Evolutionary conservation across 2,329 filamentous ascomycete genomes (phyloP).

Genomic region (Exophiala bonariae): DNA sequence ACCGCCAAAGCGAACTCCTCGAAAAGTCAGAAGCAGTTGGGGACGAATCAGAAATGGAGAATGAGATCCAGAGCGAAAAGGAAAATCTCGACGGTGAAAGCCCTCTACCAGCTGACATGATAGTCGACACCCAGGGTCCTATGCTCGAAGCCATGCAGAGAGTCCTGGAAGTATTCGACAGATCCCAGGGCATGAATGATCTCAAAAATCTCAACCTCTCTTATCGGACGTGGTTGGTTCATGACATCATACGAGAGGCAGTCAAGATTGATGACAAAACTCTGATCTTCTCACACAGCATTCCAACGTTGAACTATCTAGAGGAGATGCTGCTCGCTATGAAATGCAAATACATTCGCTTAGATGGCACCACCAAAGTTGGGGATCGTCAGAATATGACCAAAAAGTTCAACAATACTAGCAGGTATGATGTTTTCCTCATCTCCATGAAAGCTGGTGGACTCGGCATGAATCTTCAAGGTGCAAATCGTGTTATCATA

Average conservation of each 20-base stretch:
- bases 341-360: constrained; percentile 50
- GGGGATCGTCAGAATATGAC: constrained; percentile 60
- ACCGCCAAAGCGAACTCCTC: constrained; percentile 27
- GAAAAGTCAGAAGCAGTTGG: constrained; percentile 5
- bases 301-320: constrained; percentile 70
- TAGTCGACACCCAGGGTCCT: constrained; percentile 11
- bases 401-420: constrained; percentile 67
- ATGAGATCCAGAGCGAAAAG: neutral
- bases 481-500: constrained; percentile 82
- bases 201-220: constrained; percentile 56
- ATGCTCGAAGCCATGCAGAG: constrained; percentile 15
- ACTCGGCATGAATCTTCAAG: constrained; percentile 77
- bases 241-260: constrained; percentile 68
- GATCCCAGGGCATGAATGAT: constrained; percentile 28
- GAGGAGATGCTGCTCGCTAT: constrained; percentile 55
- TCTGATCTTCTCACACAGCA: constrained; percentile 75
- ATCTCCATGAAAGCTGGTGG: constrained; percentile 84
- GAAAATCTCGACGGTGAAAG: no score
- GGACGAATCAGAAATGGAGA: constrained; percentile 12
- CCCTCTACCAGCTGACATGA: constrained; percentile 11
- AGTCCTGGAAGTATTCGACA: constrained; percentile 22
- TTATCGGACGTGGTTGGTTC: constrained; percentile 67
- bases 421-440: constrained; percentile 59
- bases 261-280: constrained; percentile 67
- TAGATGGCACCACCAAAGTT: constrained; percentile 67